Base-by-base conservation (phyloP, 176 grass and related monocot species). In the Oryza coarctata region DNA sequence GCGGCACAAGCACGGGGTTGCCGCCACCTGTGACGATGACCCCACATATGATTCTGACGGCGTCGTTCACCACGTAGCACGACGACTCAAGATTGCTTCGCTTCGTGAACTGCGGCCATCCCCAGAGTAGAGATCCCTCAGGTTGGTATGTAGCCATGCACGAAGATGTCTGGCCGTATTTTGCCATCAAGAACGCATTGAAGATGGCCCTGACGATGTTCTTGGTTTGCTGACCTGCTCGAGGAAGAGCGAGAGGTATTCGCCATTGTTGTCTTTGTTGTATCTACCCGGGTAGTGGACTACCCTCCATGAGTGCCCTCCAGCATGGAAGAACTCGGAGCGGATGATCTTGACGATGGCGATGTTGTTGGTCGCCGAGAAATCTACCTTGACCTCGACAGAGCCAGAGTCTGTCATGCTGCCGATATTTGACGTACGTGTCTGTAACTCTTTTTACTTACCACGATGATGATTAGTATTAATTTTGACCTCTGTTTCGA, bases 221-320 rank as follows among this genome's bases (percentile, higher is more conserved):
- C 7, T 25, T 17, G 87, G 23, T 25, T 62, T 9, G 13, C 38
- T 25, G 13, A 9, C 14, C 7, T 71, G 29, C 26, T 45, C 22
- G 22, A 88, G 40, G 68, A 27, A 58, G 41, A 84, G n/a, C 7
- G 57, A 88, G 2, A 84, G 33, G 8, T 68, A 40, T 7, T 39
- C 75, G 0, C 74, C n/a, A 4, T 20, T 18, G 8, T 45, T 41
- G 3, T 8, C 0, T 7, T n/a, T n/a, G n/a, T n/a, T n/a, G n/a
- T 15, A 1, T 1, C 64, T 55, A 20, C 12, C 50, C 1, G 14
- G 79, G 34, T 29, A 73, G 55, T 61, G 83, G 1, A 22, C 1
- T 15, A 86, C 28, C 26, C 38, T 80, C 84, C 84, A 90, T 0
- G 65, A 12, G 32, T 78, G 39, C 1, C 73, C 58, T 0, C 65